Percentiles rank a stretch among this genome's conserved stretches.
Evolutionary conservation across 2,329 filamentous ascomycete genomes (phyloP).

Genomic region (Fusarium poae): DNA sequence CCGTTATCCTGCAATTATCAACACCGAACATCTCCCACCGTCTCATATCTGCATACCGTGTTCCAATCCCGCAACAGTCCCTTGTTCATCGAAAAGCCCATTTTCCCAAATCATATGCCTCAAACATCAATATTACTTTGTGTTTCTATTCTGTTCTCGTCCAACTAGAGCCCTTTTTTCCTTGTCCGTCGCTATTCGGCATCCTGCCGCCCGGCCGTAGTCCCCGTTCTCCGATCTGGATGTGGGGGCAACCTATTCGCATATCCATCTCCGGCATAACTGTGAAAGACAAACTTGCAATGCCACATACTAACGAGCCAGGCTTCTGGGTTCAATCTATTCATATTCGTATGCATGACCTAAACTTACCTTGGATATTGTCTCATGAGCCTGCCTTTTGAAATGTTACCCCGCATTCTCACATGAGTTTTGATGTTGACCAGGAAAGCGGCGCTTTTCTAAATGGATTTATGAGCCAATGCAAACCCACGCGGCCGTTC

Average conservation of each 20-base stretch:
- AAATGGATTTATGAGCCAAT: not conserved
- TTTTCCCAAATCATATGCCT: conserved; percentile 2
- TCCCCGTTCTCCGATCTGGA: conserved; percentile 32
- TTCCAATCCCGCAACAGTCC: conserved; percentile 3
- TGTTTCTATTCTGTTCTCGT: not conserved
- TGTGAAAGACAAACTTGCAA: not conserved
- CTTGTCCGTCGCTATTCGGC: conserved; percentile 47
- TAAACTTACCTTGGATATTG: not conserved
- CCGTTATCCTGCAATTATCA: not conserved
- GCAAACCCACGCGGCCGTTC: not conserved
- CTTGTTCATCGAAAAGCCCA: not conserved
- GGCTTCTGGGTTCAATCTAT: conserved; percentile 7
- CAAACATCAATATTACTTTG: not conserved
- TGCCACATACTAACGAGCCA: conserved; percentile 15
- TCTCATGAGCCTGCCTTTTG: conserved; percentile 6
- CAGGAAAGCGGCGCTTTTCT: not conserved
- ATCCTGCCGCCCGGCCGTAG: conserved; percentile 37
- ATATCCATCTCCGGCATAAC: conserved; percentile 41
- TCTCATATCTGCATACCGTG: conserved; percentile 16
- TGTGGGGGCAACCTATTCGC: conserved; percentile 39
- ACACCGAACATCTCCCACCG: not conserved
- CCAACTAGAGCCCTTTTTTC: conserved; percentile 1
- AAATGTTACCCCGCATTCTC: conserved; percentile 11
- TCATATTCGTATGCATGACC: not conserved
- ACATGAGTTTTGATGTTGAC: not conserved